A percentile compares a stretch with the other conserved stretches of the same genome.
phyloP scores from a whole-genome alignment of 2,329 filamentous ascomycete genomes.

The Diaporthe australafricana region DNA sequence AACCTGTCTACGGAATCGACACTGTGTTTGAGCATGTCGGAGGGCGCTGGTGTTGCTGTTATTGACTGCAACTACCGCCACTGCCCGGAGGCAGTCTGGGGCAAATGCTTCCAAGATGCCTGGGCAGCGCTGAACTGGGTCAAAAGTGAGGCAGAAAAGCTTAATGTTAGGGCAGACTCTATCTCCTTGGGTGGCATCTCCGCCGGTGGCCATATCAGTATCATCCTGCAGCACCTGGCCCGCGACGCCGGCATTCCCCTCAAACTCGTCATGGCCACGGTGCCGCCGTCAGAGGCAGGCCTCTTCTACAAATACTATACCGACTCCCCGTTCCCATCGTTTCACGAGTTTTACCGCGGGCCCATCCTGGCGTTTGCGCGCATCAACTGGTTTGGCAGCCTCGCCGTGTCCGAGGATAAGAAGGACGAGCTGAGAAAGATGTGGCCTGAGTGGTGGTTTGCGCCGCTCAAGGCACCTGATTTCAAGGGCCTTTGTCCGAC shows the following conservation, averaged over 20 bases:
- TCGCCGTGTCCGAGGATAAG: slow-evolving; percentile 45
- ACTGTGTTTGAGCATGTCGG: slow-evolving; percentile 51
- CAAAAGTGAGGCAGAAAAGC: slow-evolving; percentile 38
- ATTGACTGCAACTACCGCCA: slow-evolving; percentile 55
- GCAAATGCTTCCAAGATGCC: slow-evolving; percentile 51
- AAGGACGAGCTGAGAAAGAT: slow-evolving; percentile 41
- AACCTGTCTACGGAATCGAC: slow-evolving; percentile 47
- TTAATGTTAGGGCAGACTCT: slow-evolving; percentile 48
- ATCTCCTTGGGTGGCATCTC: slow-evolving; percentile 53
- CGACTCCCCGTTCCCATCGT: slow-evolving; percentile 50
- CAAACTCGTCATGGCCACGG: slow-evolving; percentile 48
- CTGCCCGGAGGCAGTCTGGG: slow-evolving; percentile 50
- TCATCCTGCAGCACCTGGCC: slow-evolving; percentile 51
- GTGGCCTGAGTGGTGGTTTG: slow-evolving; percentile 50
- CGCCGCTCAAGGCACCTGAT: slow-evolving; percentile 47
- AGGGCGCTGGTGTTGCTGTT: slow-evolving; percentile 50
- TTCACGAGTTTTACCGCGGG: slow-evolving; percentile 48
- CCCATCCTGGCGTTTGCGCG: slow-evolving; percentile 49
- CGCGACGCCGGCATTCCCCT: slow-evolving; percentile 51
- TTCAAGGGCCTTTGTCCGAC: slow-evolving; percentile 49
- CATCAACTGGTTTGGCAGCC: slow-evolving; percentile 48
- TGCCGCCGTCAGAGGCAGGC: slow-evolving; percentile 44
- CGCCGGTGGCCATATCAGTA: slow-evolving; percentile 50
- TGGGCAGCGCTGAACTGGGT: slow-evolving; percentile 52
- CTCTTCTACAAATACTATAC: slow-evolving; percentile 47